Evolutionary conservation across 805 yeast species (phyloP).

Genomic region (Yamadazyma philogaea): DNA sequence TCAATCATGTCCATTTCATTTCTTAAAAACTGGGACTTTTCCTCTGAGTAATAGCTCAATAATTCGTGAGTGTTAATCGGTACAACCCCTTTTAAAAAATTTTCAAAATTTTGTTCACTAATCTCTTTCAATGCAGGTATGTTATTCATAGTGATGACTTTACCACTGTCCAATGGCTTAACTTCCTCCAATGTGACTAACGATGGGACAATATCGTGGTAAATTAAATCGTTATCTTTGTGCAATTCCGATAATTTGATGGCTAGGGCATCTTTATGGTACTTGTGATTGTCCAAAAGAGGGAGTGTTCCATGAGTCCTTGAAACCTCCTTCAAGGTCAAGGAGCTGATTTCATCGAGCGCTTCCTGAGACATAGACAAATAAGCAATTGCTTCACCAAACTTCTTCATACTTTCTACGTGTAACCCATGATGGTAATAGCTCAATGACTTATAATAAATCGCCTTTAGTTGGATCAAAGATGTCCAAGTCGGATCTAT

Average conservation of each 20-base stretch:
- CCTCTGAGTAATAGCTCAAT: conserved; percentile 84
- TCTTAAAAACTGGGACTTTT: conserved; percentile 74
- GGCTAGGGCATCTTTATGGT: conserved; percentile 36
- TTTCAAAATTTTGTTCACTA: conserved; percentile 39
- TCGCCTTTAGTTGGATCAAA: conserved; percentile 48
- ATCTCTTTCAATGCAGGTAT: conserved; percentile 41
- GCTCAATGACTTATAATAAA: conserved; percentile 58
- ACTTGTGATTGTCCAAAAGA: conserved; percentile 39
- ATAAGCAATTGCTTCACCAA: conserved; percentile 76
- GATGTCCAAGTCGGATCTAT: conserved; percentile 49
- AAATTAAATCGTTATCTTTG: conserved; percentile 87
- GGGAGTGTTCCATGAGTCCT: conserved; percentile 31
- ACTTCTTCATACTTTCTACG: conserved; percentile 53
- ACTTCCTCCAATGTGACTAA: conserved; percentile 59
- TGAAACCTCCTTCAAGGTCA: conserved; percentile 23
- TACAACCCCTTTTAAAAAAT: conserved; percentile 72
- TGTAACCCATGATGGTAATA: conserved; percentile 56
- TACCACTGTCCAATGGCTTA: conserved; percentile 66
- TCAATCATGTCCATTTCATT: conserved; percentile 71
- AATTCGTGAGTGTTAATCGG: conserved; percentile 87
- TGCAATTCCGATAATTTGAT: conserved; percentile 45
- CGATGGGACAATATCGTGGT: conserved; percentile 73
- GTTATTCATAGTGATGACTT: conserved; percentile 51
- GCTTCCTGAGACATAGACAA: conserved; percentile 49
- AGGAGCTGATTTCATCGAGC: conserved; percentile 31